Base-by-base conservation (phyloP, 371 early-diverging fungal species). In the Actinomortierella ambigua region DNA sequence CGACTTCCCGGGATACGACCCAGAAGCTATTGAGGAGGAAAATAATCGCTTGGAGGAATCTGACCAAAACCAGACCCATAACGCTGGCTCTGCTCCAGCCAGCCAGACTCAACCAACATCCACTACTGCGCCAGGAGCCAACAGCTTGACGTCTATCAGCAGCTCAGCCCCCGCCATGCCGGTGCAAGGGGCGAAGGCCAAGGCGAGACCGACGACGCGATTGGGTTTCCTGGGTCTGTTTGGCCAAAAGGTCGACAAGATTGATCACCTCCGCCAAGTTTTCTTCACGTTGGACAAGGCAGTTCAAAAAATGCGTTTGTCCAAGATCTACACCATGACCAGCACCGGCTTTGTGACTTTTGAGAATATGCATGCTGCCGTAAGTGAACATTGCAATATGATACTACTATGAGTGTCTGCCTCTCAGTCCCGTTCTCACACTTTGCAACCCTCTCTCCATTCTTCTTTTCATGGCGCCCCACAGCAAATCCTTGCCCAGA, bases 261-360 rank as follows among this genome's bases (percentile, higher is more conserved):
- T 79, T 41, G 77, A 79, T 20, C 63, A 68, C 11, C 44, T 57
- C 22, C 57, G 56, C 11, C 59, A 65, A 29, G 61, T 66, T n/a
- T 81, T 79, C 13, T 61, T 61, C 2, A 75, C 77, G 7, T 70
- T 80, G 46, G 82, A 83, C 57, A 79, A 71, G 61, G 82, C 85
- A 0, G 73, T 71, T 9, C 59, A 59, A 44, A 66, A 65, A 40
- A 59, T 56, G 63, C 73, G 73, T 46, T 44, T 56, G 55, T 59
- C 63, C 0, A 62, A 63, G 17, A 52, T 66, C 43, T 71, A 66
- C 46, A 39, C 73, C 2, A 59, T 52, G 22, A 86, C 86, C 9
- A 78, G 78, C 22, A 78, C 85, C 20, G 89, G 85, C 0, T 89
- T 89, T 73, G 81, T 87, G 6, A 87, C 89, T 5, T 89, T 89